Conservation (phyloP, 2,329 filamentous ascomycete genomes). For the Paraphaeosphaeria sporulosa region DNA sequence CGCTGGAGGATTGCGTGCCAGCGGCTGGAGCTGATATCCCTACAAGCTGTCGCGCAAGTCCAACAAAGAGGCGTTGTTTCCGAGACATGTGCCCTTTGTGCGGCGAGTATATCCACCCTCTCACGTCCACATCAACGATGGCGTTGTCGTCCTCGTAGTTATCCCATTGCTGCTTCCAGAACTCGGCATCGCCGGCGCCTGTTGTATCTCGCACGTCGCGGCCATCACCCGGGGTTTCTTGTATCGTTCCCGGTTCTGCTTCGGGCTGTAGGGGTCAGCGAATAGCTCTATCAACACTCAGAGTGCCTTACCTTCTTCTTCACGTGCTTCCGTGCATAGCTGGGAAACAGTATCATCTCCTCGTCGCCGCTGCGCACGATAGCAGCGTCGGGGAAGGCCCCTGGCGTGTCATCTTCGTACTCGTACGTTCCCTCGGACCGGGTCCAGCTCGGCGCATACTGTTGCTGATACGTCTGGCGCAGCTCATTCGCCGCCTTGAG, state of each 20-base stretch:
- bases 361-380: constrained; percentile 82
- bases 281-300: background rate
- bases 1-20: constrained; percentile 46
- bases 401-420: constrained; percentile 65
- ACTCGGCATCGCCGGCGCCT: constrained; percentile 69
- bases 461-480: constrained; percentile 70
- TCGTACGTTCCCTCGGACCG: constrained; percentile 53
- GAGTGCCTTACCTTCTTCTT: constrained; percentile 52
- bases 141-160: constrained; percentile 81
- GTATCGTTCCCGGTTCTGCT: constrained; percentile 46
- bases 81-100: constrained; percentile 84
- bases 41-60: constrained; percentile 84
- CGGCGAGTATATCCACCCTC: constrained; percentile 93
- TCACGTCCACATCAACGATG: constrained; percentile 90
- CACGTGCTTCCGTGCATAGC: constrained; percentile 80
- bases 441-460: constrained; percentile 59
- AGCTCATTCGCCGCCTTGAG: constrained; percentile 76
- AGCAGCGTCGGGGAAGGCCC: constrained; percentile 83
- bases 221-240: constrained; percentile 50
- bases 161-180: constrained; percentile 81
- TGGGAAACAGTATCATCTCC: constrained; percentile 94
- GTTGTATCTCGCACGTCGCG: constrained; percentile 53
- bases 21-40: constrained; percentile 77
- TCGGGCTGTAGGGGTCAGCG: constrained; percentile 35
- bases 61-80: constrained; percentile 85